Evolutionary conservation across 768 basidiomycete species (phyloP), one percentile per base, ranked within the genome.

Genomic region (Boletus rufocinnamomeus): DNA sequence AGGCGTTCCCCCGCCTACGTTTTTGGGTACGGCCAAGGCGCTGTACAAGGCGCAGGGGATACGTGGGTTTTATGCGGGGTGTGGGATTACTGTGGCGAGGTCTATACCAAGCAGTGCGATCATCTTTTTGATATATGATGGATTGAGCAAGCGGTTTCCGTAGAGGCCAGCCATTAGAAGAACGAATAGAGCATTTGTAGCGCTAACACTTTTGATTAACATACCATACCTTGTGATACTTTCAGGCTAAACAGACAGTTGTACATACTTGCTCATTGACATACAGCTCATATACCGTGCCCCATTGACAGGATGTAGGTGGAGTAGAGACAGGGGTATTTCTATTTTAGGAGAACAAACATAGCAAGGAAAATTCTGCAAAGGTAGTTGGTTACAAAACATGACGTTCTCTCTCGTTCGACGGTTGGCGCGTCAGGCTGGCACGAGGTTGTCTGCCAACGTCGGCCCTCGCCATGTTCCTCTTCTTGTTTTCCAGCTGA

Each of bases 71-170:
- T 98, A 98, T 74, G 89, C 92, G 27, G 96, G 96, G 0, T 94
- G 91, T 69, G 95, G 94, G 13, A 86, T 98, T 70, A 98, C 95
- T 0, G 87, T 93, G 19, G 83, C 86, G 44, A 79, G 94, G 56
- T 85, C 89, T 8, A 85, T 95, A 54, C 94, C 94, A 10, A 93
- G 91, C 69, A 93, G 90, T 69, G 95, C 91, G 6, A 81, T 98
- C 56, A 94, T 98, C 54, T 98, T 98, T 71, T 76, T 93, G 63
- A 91, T 98, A 52, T 98, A 95, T 65, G 93, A 96, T 68, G 88
- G 85, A 34, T 75, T 96, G 65, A 81, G 74, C 62, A 76, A 73
- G 56, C 71, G 73, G 35, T 86, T 87, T 74, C 79, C 83, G 2
- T 68, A 68, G 68, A 61, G 17, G 23, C 3, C 9, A 16, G 7